phyloP scores from a whole-genome alignment of 2,329 filamentous ascomycete genomes.

The Aspergillus melleus region DNA sequence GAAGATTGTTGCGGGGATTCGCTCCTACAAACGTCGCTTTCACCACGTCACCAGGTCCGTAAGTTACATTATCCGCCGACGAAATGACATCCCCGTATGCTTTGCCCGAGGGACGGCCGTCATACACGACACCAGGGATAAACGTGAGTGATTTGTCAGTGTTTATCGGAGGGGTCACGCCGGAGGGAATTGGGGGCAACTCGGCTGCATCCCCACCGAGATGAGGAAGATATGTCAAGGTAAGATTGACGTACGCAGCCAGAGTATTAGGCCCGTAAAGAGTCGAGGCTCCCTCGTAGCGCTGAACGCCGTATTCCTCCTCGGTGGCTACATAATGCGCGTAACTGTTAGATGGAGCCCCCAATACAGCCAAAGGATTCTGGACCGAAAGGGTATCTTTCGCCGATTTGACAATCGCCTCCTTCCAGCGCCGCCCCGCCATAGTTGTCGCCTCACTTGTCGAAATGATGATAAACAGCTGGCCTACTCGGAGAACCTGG shows the following conservation, averaged over 20 bases:
- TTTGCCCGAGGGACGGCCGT: constrained; percentile 65
- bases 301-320: constrained; percentile 80
- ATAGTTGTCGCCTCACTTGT: constrained; percentile 91
- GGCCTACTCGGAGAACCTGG: constrained; percentile 79
- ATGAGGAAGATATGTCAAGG: constrained; percentile 69
- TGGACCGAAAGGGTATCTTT: constrained; percentile 51
- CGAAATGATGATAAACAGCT: constrained; percentile 78
- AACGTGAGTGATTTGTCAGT: constrained; percentile 73
- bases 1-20: constrained; percentile 85
- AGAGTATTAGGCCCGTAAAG: constrained; percentile 82
- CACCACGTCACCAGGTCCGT: constrained; percentile 62
- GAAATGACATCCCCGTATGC: constrained; percentile 68
- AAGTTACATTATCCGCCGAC: constrained; percentile 53
- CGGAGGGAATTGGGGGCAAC: constrained; percentile 49
- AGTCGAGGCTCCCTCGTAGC: constrained; percentile 93
- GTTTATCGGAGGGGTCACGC: constrained; percentile 74
- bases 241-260: constrained; percentile 83
- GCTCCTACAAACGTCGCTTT: constrained; percentile 76
- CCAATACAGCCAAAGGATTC: constrained; percentile 74
- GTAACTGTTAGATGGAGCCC: constrained; percentile 88
- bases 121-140: constrained; percentile 75
- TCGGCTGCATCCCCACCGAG: constrained; percentile 54
- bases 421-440: constrained; percentile 84
- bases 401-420: constrained; percentile 62
- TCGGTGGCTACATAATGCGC: constrained; percentile 77